A percentile compares a stretch with the other conserved stretches of the same genome.
phyloP scores from a whole-genome alignment of 345 rosid species.

The Stellera chamaejasme region DNA sequence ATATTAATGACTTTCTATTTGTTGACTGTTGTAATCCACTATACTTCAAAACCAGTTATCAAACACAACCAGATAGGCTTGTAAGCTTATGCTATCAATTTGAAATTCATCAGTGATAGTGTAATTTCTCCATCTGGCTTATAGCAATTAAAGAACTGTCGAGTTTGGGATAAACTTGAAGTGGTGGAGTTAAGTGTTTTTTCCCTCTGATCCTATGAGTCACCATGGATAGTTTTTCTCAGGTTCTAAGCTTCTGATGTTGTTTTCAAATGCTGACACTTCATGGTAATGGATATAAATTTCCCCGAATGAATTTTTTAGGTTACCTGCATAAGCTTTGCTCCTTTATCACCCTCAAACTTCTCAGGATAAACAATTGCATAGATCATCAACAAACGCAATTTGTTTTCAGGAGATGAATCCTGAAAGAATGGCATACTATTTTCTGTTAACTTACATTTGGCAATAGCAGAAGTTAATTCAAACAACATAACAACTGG shows the following conservation, averaged over 20 bases:
- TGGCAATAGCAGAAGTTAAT: background rate
- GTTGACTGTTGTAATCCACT: no score
- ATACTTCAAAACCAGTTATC: no score
- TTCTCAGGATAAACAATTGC: slow-evolving; percentile 79
- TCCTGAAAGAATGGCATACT: slow-evolving; percentile 35
- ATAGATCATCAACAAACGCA: slow-evolving; percentile 88
- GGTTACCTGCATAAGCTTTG: slow-evolving; percentile 87
- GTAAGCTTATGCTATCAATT: no score
- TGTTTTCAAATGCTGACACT: background rate
- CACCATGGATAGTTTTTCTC: no score
- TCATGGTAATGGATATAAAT: background rate
- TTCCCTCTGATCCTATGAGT: no score
- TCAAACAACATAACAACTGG: background rate
- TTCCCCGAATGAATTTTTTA: slow-evolving; percentile 5
- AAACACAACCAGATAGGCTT: no score
- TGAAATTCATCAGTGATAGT: no score
- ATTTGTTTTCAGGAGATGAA: slow-evolving; percentile 62
- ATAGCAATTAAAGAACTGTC: no score
- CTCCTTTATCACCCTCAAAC: slow-evolving; percentile 88
- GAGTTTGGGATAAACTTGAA: no score
- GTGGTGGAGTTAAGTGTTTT: no score
- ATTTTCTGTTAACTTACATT: background rate
- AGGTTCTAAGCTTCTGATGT: background rate
- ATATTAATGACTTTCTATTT: no score
- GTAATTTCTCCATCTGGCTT: no score